Evolutionary conservation across 805 yeast genomes (phyloP), one percentile per base, ranked within the genome.

Genomic region (Kregervanrija fluxuum): DNA sequence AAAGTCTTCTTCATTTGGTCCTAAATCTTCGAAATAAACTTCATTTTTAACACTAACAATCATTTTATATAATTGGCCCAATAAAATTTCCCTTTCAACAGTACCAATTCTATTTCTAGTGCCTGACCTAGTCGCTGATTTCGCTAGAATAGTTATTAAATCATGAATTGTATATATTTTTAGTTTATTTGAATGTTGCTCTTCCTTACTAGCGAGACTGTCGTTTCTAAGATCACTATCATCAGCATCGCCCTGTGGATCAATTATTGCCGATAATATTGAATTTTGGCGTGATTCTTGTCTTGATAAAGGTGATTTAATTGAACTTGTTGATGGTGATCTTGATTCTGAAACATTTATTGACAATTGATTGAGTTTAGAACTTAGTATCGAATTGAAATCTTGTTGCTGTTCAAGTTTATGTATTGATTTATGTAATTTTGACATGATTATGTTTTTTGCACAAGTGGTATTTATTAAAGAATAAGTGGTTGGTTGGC

Each of bases 21-120:
- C 44, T 40, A 17, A 11, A 5, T 60, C 51, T 22, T 44, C 41
- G 13, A 46, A 22, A 33, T 46, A 8, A 75, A 73, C 43, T 66
- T 70, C 38, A 28, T 37, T 38, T 11, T 42, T 35, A 22, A 36
- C 38, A 30, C 67, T 64, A 5, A 71, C 71, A 32, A 71, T 64
- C 56, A 75, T 58, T 46, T 71, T 71, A 52, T 69, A 74, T 40
- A 77, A 60, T 55, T 77, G 79, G 6, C 75, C 77, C 48, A 75
- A 56, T 28, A 77, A 61, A 48, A 73, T 51, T 51, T 75, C 79
- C 45, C 80, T 57, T 8, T 76, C 69, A 33, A 57, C 63, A 1
- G 76, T 62, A 33, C 75, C 68, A 4, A 77, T 73, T 45, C 68
- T 70, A 13, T 69, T 62, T 45, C 80, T 54, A 12, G 46, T 45